Conservation (phyloP, 2,329 filamentous ascomycete genomes). For the Sporothrix sp. region DNA sequence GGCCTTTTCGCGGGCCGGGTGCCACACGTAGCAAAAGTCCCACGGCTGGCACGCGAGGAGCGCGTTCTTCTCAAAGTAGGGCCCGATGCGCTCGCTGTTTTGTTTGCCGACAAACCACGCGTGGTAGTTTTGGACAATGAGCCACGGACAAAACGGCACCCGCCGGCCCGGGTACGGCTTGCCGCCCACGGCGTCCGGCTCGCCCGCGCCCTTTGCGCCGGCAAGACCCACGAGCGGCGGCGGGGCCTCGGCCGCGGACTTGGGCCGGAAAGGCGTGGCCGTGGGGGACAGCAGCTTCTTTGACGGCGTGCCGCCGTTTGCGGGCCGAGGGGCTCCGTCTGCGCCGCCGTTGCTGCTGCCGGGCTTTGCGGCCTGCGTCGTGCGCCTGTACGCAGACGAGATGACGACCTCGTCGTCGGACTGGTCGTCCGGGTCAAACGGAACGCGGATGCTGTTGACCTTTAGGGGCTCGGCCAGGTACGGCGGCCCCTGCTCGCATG, state of each 20-base stretch:
- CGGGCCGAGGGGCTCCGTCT: too few relatives aligned
- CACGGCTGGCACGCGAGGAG: constrained; percentile 54
- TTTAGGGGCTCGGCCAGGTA: background rate
- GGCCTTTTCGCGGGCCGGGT: constrained; percentile 34
- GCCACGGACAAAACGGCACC: constrained; percentile 38
- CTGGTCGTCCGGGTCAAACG: constrained; percentile 16
- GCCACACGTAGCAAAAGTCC: constrained; percentile 66
- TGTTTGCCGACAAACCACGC: constrained; percentile 45
- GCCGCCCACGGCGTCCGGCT: background rate
- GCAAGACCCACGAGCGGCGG: background rate
- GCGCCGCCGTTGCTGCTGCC: too few relatives aligned
- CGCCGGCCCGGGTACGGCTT: constrained; percentile 9
- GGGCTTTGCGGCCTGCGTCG: too few relatives aligned
- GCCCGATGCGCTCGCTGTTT: constrained; percentile 39
- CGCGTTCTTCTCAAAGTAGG: constrained; percentile 44
- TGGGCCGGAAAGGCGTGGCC: background rate
- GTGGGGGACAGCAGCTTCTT: constrained; percentile 2
- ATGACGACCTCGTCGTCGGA: constrained; percentile 17
- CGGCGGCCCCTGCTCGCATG: too few relatives aligned
- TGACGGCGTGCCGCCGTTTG: too few relatives aligned
- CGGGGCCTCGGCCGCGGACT: too few relatives aligned
- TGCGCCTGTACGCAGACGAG: constrained; percentile 7
- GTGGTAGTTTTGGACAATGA: constrained; percentile 47
- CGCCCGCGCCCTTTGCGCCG: background rate
- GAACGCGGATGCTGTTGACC: constrained; percentile 10